Percentiles rank a stretch among this genome's conserved stretches.
Conservation (phyloP, 371 early-diverging fungal species). For the Zopfochytrium polystomum region DNA sequence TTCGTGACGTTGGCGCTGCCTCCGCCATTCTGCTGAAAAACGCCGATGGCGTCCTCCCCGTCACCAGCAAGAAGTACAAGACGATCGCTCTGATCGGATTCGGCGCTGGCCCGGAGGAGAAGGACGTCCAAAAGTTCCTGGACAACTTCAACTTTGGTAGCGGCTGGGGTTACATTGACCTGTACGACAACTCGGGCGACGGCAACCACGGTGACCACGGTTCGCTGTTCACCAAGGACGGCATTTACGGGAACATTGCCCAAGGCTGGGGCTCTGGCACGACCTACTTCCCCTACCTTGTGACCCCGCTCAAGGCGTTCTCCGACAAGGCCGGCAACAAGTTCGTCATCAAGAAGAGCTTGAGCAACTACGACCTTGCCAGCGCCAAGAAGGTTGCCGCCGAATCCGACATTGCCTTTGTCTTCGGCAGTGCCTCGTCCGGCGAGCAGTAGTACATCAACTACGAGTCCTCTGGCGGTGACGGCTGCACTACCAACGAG, state of each 20-base stretch:
- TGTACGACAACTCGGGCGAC: slow-evolving; percentile 59
- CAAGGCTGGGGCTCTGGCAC: slow-evolving; percentile 68
- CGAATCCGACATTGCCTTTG: slow-evolving; percentile 52
- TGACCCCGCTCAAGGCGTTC: slow-evolving; percentile 53
- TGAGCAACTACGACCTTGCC: slow-evolving; percentile 45
- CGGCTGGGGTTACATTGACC: too few relatives aligned
- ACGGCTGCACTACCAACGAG: too few relatives aligned
- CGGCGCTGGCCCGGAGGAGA: slow-evolving; percentile 41
- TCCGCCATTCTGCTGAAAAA: slow-evolving; percentile 52
- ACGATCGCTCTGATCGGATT: slow-evolving; percentile 52
- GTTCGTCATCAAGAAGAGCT: slow-evolving; percentile 32
- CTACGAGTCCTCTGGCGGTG: slow-evolving; percentile 53
- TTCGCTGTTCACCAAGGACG: too few relatives aligned
- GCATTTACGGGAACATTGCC: slow-evolving; percentile 51
- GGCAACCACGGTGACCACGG: too few relatives aligned
- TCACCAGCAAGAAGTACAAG: slow-evolving; percentile 11
- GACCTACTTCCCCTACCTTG: slow-evolving; percentile 56
- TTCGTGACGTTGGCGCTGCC: slow-evolving; percentile 51
- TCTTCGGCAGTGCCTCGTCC: slow-evolving; percentile 56
- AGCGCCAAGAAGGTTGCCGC: slow-evolving; percentile 41
- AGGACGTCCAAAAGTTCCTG: too few relatives aligned
- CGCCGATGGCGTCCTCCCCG: slow-evolving; percentile 37
- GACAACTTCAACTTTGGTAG: too few relatives aligned
- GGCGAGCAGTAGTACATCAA: slow-evolving; percentile 53
- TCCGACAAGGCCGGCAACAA: slow-evolving; percentile 30